Percentiles rank a stretch among this genome's conserved stretches.
These are phyloP conservation scores for Nitzschia sp. DNA, from an alignment of 108 stramenopile species.

Conservation along the genomic window DNA sequence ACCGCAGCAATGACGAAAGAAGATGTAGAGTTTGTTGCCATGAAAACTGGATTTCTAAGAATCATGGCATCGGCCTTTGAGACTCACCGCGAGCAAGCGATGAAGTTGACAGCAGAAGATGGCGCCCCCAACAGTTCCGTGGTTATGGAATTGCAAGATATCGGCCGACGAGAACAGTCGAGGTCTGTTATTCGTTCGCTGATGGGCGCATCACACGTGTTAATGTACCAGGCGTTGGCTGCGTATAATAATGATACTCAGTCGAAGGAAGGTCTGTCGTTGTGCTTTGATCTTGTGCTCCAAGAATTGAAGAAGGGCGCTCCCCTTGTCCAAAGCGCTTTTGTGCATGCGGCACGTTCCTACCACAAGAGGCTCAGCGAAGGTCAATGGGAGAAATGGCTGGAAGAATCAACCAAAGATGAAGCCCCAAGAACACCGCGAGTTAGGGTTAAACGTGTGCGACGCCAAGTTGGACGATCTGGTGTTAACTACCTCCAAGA, in stretches of 20 bases:
- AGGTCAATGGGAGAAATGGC: slow-evolving; percentile 28
- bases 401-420: background rate
- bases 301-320: slow-evolving; percentile 6
- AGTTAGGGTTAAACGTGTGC: background rate
- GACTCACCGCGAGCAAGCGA: background rate
- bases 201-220: slow-evolving; percentile 30
- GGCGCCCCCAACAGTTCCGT: background rate
- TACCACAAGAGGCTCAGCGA: background rate
- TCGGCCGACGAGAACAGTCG: slow-evolving; percentile 32
- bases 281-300: slow-evolving; percentile 24
- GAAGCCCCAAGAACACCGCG: background rate
- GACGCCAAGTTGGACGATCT: slow-evolving; percentile 24
- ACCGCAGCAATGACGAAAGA: slow-evolving; percentile 14
- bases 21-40: slow-evolving; percentile 10
- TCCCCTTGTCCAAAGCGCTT: slow-evolving; percentile 6
- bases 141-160: slow-evolving; percentile 21
- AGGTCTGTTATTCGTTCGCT: slow-evolving; percentile 31
- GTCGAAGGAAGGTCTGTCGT: background rate
- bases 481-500: slow-evolving; percentile 18
- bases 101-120: background rate
- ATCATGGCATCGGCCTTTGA: background rate
- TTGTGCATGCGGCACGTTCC: background rate
- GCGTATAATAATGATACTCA: background rate
- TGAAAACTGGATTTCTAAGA: background rate
- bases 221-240: slow-evolving; percentile 29